Percentiles rank a stretch among this genome's conserved stretches.
These are phyloP conservation scores for Pachyrhizus erosus DNA, from an alignment of 306 rosid species.

Conservation along the genomic window DNA sequence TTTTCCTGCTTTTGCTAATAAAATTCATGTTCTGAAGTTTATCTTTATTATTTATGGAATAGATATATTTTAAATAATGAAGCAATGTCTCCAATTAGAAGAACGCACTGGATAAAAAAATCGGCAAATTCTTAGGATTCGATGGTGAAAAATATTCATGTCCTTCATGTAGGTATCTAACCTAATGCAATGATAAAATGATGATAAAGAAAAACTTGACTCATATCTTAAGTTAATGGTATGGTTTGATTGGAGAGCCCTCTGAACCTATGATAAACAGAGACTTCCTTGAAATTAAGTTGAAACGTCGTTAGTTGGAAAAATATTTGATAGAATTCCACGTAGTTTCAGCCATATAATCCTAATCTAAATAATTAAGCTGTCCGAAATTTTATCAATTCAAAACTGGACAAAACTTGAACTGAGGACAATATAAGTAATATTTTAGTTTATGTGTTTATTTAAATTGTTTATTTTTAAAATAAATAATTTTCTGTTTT, in stretches of 20 bases:
- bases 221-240: neutral
- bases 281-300: neutral
- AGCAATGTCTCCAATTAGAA: neutral
- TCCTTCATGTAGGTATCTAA: neutral
- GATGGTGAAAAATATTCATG: neutral
- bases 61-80: neutral
- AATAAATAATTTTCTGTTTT: too few species aligned
- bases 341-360: neutral
- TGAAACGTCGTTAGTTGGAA: neutral
- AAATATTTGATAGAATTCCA: neutral
- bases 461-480: too few species aligned
- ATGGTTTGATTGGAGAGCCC: neutral
- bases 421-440: neutral
- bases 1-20: neutral
- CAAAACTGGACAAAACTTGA: neutral
- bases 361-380: neutral
- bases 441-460: too few species aligned
- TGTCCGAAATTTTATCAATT: neutral
- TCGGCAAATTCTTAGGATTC: neutral
- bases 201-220: neutral
- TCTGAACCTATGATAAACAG: neutral
- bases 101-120: neutral
- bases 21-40: slow-evolving; percentile 19
- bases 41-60: neutral
- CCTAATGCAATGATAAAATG: neutral